Conservation (phyloP, 169 alveolate genomes). For the Eimeria praecox region DNA sequence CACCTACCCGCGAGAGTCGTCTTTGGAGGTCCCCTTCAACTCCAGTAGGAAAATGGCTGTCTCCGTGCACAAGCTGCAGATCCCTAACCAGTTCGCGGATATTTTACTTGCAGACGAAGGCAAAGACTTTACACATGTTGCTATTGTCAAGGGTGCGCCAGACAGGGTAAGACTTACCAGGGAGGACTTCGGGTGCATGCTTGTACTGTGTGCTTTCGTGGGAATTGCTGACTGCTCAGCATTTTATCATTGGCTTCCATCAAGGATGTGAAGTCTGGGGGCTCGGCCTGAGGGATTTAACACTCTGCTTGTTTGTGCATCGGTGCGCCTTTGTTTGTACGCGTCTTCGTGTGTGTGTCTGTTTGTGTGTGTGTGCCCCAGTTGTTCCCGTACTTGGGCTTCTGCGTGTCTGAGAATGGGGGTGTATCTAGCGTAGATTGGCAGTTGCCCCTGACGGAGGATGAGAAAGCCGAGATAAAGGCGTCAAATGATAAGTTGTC, state of each 20-base stretch:
- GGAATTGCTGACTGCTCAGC: not conserved
- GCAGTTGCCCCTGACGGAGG: constrained; percentile 44
- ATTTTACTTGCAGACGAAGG: constrained; percentile 65
- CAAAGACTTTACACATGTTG: constrained; percentile 90
- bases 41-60: constrained; percentile 93
- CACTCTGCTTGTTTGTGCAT: not conserved
- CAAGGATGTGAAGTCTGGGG: not conserved
- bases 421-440: constrained; percentile 70
- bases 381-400: constrained; percentile 69
- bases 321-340: too few species aligned
- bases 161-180: constrained; percentile 86
- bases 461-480: constrained; percentile 75
- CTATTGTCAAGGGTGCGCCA: constrained; percentile 95
- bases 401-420: constrained; percentile 64
- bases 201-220: not conserved
- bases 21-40: constrained; percentile 93
- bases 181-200: too few species aligned
- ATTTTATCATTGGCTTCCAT: not conserved
- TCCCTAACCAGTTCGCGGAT: constrained; percentile 85
- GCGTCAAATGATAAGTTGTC: constrained; percentile 87
- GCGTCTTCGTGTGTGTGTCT: not conserved
- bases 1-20: constrained; percentile 82
- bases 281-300: not conserved
- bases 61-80: constrained; percentile 91
- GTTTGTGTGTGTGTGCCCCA: not conserved